A percentile compares a stretch with the other conserved stretches of the same genome.
phyloP scores from a whole-genome alignment of 805 yeast genomes.

The Saccharomyces cerevisiae region DNA sequence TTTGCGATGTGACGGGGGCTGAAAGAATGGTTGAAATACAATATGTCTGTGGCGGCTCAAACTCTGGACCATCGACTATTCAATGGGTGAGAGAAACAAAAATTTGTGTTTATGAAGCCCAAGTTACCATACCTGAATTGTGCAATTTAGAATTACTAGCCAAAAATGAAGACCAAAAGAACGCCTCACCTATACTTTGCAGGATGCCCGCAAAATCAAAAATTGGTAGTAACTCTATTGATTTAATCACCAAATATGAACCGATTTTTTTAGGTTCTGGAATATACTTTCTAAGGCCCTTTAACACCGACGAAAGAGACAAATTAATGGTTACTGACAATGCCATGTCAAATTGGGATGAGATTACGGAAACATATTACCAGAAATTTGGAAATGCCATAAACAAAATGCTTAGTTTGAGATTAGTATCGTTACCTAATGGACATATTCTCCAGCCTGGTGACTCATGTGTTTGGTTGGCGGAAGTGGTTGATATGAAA shows the following conservation, averaged over 20 bases:
- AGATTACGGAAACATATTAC: conserved; percentile 2
- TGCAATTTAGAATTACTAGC: conserved; percentile 34
- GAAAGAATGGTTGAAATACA: conserved; percentile 48
- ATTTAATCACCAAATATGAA: conserved; percentile 14
- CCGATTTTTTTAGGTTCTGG: conserved; percentile 23
- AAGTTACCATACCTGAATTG: conserved; percentile 41
- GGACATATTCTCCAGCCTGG: conserved; percentile 16
- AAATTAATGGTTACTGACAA: conserved; percentile 8
- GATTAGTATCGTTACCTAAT: conserved; percentile 13
- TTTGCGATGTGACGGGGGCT: conserved; percentile 50
- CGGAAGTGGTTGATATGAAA: conserved; percentile 23
- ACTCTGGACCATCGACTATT: conserved; percentile 20
- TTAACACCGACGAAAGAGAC: conserved; percentile 1
- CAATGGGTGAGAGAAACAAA: conserved; percentile 42
- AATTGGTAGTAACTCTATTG: conserved; percentile 4
- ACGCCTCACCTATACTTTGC: conserved; percentile 16
- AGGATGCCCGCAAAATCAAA: not conserved
- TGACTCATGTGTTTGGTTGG: conserved; percentile 27
- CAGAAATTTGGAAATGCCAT: conserved; percentile 18
- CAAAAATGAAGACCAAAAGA: conserved; percentile 17
- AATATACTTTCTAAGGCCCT: conserved; percentile 18
- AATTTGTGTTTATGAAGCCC: conserved; percentile 51
- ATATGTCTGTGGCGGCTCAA: conserved; percentile 44
- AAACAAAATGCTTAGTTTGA: conserved; percentile 13
- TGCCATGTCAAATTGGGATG: not conserved